Evolutionary conservation across 2,329 filamentous ascomycete genomes (phyloP).

Genomic region (Arthrocladium fulminans): DNA sequence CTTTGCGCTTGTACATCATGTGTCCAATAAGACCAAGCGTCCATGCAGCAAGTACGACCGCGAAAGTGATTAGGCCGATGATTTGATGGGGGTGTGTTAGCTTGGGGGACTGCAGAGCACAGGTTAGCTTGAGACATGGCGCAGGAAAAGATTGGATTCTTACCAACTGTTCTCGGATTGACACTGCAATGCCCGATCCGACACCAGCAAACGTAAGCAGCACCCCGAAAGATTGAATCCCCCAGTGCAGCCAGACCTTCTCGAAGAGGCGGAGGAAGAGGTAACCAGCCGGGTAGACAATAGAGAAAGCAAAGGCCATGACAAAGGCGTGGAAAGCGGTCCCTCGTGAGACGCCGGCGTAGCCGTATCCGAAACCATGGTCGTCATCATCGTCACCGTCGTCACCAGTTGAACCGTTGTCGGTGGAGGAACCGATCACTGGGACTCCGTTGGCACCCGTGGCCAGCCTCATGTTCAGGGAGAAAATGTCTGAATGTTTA

Average conservation of each 20-base stretch:
- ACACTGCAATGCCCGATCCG: conserved; percentile 45
- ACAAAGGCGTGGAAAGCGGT: conserved; percentile 31
- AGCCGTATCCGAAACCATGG: conserved; percentile 11
- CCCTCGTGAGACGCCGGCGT: conserved; percentile 11
- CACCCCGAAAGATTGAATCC: conserved; percentile 45
- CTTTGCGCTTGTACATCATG: conserved; percentile 43
- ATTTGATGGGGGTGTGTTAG: conserved; percentile 50
- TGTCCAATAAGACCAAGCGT: conserved; percentile 50
- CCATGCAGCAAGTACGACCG: conserved; percentile 46
- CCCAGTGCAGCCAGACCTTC: conserved; percentile 47
- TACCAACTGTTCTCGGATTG: conserved; percentile 49
- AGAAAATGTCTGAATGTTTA: conserved; percentile 40
- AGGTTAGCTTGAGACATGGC: conserved; percentile 7
- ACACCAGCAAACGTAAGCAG: conserved; percentile 43
- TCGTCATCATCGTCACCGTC: conserved; percentile 20
- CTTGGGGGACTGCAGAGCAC: conserved; percentile 38
- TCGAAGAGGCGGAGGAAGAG: conserved; percentile 44
- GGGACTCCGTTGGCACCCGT: conserved; percentile 39
- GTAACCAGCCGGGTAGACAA: conserved; percentile 49
- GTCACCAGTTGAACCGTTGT: conserved; percentile 21
- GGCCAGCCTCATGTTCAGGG: conserved; percentile 47
- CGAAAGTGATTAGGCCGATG: conserved; percentile 48
- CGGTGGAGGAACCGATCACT: conserved; percentile 25
- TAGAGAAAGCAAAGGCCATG: conserved; percentile 50
- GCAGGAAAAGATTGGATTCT: conserved; percentile 22